Conservation (phyloP, 2,329 filamentous ascomycete species). For the Xylaria multiplex region DNA sequence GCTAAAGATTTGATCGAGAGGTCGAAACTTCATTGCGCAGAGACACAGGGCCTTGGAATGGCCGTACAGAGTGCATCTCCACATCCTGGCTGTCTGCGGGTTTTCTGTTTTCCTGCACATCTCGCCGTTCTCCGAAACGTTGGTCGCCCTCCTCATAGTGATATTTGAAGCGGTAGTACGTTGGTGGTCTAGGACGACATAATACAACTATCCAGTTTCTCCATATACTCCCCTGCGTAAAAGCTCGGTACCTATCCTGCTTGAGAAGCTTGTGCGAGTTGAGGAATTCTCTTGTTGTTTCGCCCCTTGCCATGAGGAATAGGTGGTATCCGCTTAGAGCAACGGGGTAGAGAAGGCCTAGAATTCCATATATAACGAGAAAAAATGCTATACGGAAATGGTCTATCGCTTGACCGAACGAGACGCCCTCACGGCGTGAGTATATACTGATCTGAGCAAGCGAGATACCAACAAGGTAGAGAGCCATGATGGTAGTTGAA, state of each 20-base stretch:
- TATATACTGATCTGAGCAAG: conserved; percentile 85
- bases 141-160: conserved; percentile 84
- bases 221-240: conserved; percentile 78
- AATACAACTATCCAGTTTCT: conserved; percentile 86
- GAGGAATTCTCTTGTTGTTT: conserved; percentile 95
- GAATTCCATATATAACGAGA: conserved; percentile 82
- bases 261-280: conserved; percentile 96
- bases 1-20: conserved; percentile 32
- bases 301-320: conserved; percentile 88
- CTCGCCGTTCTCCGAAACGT: conserved; percentile 72
- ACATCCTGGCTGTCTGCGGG: conserved; percentile 66
- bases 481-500: conserved; percentile 77
- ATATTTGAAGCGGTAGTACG: conserved; percentile 87
- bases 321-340: conserved; percentile 89
- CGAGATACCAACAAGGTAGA: conserved; percentile 80
- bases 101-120: conserved; percentile 60
- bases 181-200: conserved; percentile 83
- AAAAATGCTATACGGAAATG: conserved; percentile 85
- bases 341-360: conserved; percentile 82
- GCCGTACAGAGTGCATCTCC: conserved; percentile 76
- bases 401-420: conserved; percentile 74
- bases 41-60: conserved; percentile 65
- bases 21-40: conserved; percentile 48
- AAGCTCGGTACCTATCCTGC: conserved; percentile 89
- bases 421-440: conserved; percentile 68